Evolutionary conservation across 1,284 basidiomycete genomes (phyloP).

Genomic region (Inonotus hispidus): DNA sequence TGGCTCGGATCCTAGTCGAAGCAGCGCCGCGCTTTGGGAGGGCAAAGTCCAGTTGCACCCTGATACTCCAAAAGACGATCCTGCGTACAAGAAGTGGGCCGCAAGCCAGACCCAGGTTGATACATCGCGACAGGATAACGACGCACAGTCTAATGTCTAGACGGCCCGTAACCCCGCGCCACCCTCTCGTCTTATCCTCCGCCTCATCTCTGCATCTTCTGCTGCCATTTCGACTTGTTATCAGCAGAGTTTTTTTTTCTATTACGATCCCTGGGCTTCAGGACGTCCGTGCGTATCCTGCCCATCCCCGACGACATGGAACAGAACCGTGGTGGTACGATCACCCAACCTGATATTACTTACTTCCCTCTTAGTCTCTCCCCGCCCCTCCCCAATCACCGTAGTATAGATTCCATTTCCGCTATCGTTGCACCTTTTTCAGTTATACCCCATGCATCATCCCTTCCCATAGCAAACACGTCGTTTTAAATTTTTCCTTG

Average conservation of each 20-base stretch:
- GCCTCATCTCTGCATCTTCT: neutral
- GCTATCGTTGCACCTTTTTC: too few species aligned
- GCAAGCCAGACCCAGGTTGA: neutral
- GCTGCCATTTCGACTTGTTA: too few species aligned
- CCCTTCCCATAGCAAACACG: neutral
- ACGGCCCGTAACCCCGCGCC: neutral
- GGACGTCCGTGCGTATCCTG: neutral
- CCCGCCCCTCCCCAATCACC: too few species aligned
- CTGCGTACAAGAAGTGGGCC: constrained; percentile 38
- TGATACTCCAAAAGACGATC: constrained; percentile 58
- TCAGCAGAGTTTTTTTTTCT: too few species aligned
- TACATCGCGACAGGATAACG: neutral
- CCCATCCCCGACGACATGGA: neutral
- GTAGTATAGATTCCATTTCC: too few species aligned
- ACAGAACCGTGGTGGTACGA: too few species aligned
- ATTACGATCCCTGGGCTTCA: neutral
- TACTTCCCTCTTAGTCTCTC: too few species aligned
- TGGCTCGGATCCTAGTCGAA: constrained; percentile 68
- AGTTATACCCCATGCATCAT: neutral
- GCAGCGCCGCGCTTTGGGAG: constrained; percentile 74
- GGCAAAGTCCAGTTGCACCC: constrained; percentile 85
- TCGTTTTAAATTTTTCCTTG: neutral
- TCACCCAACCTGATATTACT: too few species aligned
- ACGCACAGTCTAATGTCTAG: neutral
- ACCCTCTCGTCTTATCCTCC: neutral